Percentiles rank a stretch among this genome's conserved stretches.
Evolutionary conservation across 257 asterid genomes (phyloP).

Genomic region (Salvia hispanica): DNA sequence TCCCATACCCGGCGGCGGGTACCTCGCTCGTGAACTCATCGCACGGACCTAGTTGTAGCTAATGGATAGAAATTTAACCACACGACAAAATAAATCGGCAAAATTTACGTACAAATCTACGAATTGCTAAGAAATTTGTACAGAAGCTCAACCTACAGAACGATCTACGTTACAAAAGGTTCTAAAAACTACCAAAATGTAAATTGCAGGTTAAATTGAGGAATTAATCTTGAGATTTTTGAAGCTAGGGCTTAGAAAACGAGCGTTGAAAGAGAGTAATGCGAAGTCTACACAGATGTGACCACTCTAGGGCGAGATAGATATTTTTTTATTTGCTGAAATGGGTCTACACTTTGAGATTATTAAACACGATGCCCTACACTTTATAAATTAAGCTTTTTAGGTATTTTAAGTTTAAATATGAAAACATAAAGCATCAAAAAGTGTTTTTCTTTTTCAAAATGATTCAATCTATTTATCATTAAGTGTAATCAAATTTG

Average conservation of each 20-base stretch:
- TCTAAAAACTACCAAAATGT: constrained; percentile 3
- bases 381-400: neutral
- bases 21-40: constrained; percentile 73
- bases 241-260: constrained; percentile 16
- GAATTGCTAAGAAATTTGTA: constrained; percentile 12
- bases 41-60: constrained; percentile 39
- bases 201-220: constrained; percentile 17
- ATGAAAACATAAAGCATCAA: too few relatives aligned
- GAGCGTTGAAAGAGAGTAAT: constrained; percentile 27
- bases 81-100: constrained; percentile 25
- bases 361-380: constrained; percentile 22
- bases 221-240: constrained; percentile 25
- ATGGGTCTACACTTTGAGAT: constrained; percentile 23
- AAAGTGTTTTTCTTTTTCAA: too few relatives aligned
- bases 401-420: too few relatives aligned
- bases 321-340: constrained; percentile 34
- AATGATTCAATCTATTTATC: too few relatives aligned
- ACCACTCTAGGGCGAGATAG: constrained; percentile 50
- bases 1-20: constrained; percentile 86
- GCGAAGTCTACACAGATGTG: constrained; percentile 30
- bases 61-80: constrained; percentile 27
- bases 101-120: constrained; percentile 30
- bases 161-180: constrained; percentile 4
- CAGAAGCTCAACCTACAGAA: constrained; percentile 23
- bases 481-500: too few relatives aligned